Conservation (phyloP, 805 yeast genomes). For the Kazachstania kunashirensis region DNA sequence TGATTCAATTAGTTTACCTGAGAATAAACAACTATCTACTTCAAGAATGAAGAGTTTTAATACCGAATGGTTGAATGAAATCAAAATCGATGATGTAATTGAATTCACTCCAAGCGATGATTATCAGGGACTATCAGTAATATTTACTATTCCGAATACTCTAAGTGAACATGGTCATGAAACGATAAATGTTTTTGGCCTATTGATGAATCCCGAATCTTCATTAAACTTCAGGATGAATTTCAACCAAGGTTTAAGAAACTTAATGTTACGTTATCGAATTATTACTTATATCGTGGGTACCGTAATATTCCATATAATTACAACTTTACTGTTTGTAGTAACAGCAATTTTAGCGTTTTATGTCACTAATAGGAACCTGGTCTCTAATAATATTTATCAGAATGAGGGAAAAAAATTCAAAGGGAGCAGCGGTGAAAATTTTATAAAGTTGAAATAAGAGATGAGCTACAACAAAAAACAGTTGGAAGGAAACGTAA, state of each 20-base stretch:
- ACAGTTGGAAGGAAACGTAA: too few relatives aligned
- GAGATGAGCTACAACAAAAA: too few relatives aligned
- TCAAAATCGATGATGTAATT: conserved; percentile 14
- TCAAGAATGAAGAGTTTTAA: conserved; percentile 5
- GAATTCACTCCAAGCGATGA: neutral
- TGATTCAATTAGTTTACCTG: conserved; percentile 3
- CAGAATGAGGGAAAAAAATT: neutral
- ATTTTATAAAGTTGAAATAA: too few relatives aligned
- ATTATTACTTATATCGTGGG: conserved; percentile 21
- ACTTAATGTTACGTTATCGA: conserved; percentile 22
- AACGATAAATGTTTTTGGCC: neutral
- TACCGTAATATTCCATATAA: conserved; percentile 11
- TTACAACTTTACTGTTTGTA: conserved; percentile 12
- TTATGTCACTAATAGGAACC: conserved; percentile 1
- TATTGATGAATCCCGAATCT: conserved; percentile 16
- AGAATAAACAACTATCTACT: neutral
- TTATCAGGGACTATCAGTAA: neutral
- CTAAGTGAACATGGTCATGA: neutral
- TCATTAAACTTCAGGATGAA: conserved; percentile 17
- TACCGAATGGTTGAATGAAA: conserved; percentile 19
- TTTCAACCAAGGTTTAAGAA: conserved; percentile 23
- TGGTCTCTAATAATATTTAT: neutral
- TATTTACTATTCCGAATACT: neutral
- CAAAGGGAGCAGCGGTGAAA: too few relatives aligned
- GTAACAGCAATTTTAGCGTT: conserved; percentile 14